These are phyloP conservation scores for Orobanche coerulescens DNA, from an alignment of 257 asterid genomes.

Conservation along the genomic window DNA sequence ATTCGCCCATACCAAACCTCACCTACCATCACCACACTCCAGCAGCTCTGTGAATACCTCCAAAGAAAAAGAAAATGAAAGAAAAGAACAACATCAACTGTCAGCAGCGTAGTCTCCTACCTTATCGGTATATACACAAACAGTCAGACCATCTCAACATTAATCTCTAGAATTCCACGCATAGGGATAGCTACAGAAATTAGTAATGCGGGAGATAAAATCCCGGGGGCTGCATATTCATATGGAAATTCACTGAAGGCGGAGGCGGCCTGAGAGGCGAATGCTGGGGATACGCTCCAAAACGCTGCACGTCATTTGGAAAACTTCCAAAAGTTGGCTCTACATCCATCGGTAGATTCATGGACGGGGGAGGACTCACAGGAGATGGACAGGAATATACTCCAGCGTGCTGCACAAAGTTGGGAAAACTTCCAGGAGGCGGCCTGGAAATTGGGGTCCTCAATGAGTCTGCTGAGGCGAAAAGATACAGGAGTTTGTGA, in stretches of 20 bases:
- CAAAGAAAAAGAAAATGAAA: too few relatives aligned
- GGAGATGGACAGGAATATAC: neutral
- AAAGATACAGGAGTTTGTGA: neutral
- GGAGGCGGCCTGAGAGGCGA: neutral
- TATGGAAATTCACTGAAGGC: neutral
- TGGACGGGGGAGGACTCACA: neutral
- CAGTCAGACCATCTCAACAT: neutral
- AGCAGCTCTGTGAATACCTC: too few relatives aligned
- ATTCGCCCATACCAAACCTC: too few relatives aligned
- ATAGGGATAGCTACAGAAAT: neutral
- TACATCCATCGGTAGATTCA: neutral
- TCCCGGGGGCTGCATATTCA: neutral
- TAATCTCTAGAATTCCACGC: neutral
- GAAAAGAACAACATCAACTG: neutral
- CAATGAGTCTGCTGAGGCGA: slow-evolving; percentile 14
- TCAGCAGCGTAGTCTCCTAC: neutral
- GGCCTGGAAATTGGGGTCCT: neutral
- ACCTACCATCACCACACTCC: too few relatives aligned
- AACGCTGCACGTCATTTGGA: neutral
- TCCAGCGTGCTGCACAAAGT: slow-evolving; percentile 4
- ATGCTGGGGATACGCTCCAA: slow-evolving; percentile 9
- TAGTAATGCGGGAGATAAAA: slow-evolving; percentile 9
- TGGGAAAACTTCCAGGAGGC: neutral
- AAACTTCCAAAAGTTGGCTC: neutral
- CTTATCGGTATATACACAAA: neutral